Evolutionary conservation across 78 protist species (phyloP), one percentile per base, ranked within the genome.

Genomic region (Cyanophora paradoxa): DNA sequence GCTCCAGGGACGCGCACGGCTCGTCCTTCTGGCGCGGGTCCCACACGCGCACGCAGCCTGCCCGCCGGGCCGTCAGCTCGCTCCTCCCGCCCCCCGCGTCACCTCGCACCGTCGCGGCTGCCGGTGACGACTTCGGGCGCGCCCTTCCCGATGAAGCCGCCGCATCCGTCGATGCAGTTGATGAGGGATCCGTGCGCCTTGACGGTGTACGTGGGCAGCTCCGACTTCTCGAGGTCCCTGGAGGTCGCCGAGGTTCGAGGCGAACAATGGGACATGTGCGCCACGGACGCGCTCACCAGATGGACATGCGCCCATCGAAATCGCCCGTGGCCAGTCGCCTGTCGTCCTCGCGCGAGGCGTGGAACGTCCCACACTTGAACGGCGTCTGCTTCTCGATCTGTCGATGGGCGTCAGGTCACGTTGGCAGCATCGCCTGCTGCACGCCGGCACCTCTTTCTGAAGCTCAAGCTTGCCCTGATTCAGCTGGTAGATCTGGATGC

Each of bases 91-190:
- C n/a, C n/a, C n/a, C n/a, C n/a, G n/a, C n/a, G n/a, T n/a, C n/a
- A n/a, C n/a, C 13, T 10, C 34, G 72, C 48, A 8, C 91, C 94
- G 39, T 90, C 94, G 19, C 83, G 58, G 3, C 86, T 74, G 37
- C 86, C 78, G 0, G 92, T 85, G 7, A 58, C 87, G 14, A 90
- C 44, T 44, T 90, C 94, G 0, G 94, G 86, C 26, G 94, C 88
- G 0, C 94, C 92, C 1, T 40, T 48, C 16, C 85, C 85, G 7
- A 36, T 13, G 17, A 68, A 28, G 16, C 83, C 85, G 7, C 86
- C 90, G 46, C 54, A 37, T 2, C 90, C 90, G 50, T 87, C 89
- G 68, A 90, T 76, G 16, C 57, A 20, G 68, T 90, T 79, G 63
- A 90, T 52, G 37, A 90, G 61, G 14, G 31, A 22, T 19, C 34